Evolutionary conservation across 345 rosid species (phyloP), one percentile per base, ranked within the genome.

Genomic region (Eucalyptus erythrocorys): DNA sequence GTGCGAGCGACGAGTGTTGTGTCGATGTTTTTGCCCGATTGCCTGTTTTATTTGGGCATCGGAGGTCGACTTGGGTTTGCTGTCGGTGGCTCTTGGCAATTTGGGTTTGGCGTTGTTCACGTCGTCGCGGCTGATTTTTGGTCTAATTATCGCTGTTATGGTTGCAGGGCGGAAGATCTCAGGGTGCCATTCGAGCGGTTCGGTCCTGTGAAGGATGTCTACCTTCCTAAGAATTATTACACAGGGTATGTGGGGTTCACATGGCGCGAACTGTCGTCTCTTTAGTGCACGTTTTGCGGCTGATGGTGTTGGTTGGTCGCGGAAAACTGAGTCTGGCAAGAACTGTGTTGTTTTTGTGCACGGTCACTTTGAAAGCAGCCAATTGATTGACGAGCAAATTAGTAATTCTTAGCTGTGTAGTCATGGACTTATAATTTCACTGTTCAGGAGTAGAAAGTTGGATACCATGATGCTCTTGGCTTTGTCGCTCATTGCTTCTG

Each of bases 201-300:
- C 88, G 99, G 99, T 86, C 99, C 96, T 2, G 95, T 97, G 90
- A 97, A 95, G 91, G 99, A 97, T 79, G 95, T 97, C 57, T 97
- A 97, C 91, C 92, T 97, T 27, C 99, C 98, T 2, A 97, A 93
- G 93, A 94, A 96, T 90, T 97, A 95, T 92, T 92, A 94, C 87
- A 96, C 99, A 47, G 96, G 99, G 99, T 97, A 93, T 87, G 90
- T 48, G 49, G 59, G 59, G 57, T 13, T 57, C 32, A 76, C 7
- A 13, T 12, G 47, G 27, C 21, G 82, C 42, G 15, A 76, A 76
- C 30, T 76, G 7, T 71, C 6, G 45, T 37, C 8, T 76, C 3
- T 37, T 21, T 0, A 10, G 82, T 71, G 82, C 6, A 4, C 1
- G 82, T 3, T 27, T 71, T 37, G 45, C 3, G 14, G 82, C 24